Percentiles rank a stretch among this genome's conserved stretches.
Conservation (phyloP, 192 early-diverging fungal species). For the Entomortierella parvispora region DNA sequence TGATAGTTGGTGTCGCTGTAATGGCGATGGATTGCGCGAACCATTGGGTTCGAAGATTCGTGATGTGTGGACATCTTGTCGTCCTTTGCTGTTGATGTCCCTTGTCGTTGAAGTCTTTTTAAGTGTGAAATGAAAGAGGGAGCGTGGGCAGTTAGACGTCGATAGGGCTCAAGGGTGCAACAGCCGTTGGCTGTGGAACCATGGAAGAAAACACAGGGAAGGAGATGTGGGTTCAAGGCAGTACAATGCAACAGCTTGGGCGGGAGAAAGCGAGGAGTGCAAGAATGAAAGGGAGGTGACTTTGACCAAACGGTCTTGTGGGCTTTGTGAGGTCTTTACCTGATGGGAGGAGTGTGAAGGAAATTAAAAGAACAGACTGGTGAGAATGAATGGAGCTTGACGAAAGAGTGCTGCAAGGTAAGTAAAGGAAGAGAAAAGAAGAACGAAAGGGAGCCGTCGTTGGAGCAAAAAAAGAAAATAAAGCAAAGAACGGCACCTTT, state of each 20-base stretch:
- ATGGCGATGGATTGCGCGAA: constrained; percentile 28
- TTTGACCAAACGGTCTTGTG: background rate
- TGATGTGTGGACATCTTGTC: constrained; percentile 11
- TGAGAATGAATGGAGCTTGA: background rate
- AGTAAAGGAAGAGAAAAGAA: constrained; percentile 2
- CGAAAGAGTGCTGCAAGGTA: background rate
- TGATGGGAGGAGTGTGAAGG: background rate
- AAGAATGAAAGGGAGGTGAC: background rate
- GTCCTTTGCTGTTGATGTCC: background rate
- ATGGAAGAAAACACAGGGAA: too few relatives aligned
- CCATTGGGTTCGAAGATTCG: constrained; percentile 1
- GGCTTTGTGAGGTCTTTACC: too few relatives aligned
- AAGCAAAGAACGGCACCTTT: background rate
- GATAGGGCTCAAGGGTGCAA: too few relatives aligned
- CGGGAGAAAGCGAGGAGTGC: background rate
- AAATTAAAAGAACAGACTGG: constrained; percentile 10
- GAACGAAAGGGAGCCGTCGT: background rate
- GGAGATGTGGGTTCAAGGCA: background rate
- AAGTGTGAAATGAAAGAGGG: too few relatives aligned
- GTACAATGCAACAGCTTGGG: background rate
- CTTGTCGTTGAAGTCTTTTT: too few relatives aligned
- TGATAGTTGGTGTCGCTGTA: constrained; percentile 44
- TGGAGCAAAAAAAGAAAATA: background rate
- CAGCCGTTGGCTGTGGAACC: too few relatives aligned
- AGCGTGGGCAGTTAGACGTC: too few relatives aligned